Base-by-base conservation (phyloP, 2,329 filamentous ascomycete species). In the Coniosporium tulheliwenetii region DNA sequence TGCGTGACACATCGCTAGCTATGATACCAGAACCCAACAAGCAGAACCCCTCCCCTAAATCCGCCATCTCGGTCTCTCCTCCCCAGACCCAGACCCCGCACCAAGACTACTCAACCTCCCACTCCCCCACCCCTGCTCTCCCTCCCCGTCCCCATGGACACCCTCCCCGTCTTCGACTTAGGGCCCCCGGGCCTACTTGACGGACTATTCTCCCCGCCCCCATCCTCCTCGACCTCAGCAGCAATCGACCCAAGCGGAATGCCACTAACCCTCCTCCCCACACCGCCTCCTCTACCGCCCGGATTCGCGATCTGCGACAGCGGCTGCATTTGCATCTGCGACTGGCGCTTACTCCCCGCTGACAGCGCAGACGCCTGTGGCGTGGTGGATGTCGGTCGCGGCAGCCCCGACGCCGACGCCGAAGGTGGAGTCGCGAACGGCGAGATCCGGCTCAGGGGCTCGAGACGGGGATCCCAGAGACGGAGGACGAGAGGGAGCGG, bases 401-500 rank as follows among this genome's bases (percentile, higher is more conserved):
- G 32, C 32, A 13, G 32, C 30, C 30, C 12, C 8, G 30, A 32
- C 30, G 30, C 30, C 39, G 13, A 39, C n/a, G 26, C 16, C 5
- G 47, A 40, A 1, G 49, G 38, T 10, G 48, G 39, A 9, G 57
- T 54, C 5, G 52, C 44, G 13, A 48, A 47, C 8, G 55, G 48
- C 12, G 36, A 39, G 3, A 48, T 43, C 14, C 51, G 56, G 36
- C 54, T 47, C 26, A 58, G 38, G 58, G 55, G 45, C 55, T 60
- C 26, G 53, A 52, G n/a, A 59, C 48, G 19, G 57, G 57, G 36
- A 59, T 56, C 2, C 52, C 49, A 7, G 57, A 58, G 35, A 56
- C 51, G 12, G 55, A 56, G 19, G 10, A 9, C 35, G 54, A 54
- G 4, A 52, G 49, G 36, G 50, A 54, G 14, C 53, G 47, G 10